A percentile compares a stretch with the other conserved stretches of the same genome.
Conservation (phyloP, 106 monocot genomes). For the Ottelia alismoides region DNA sequence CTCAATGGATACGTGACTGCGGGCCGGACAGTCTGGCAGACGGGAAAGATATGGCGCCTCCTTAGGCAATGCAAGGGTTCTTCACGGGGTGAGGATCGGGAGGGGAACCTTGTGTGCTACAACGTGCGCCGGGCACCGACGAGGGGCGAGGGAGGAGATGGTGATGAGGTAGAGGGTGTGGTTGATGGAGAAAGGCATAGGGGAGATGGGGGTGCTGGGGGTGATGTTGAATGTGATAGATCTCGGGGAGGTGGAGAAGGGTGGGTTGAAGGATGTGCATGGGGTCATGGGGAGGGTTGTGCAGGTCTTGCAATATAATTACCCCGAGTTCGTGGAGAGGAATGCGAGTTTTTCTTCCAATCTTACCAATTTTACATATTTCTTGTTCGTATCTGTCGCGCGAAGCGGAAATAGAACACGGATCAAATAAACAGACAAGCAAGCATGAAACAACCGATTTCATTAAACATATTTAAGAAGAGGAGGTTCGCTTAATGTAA, state of each 20-base stretch:
- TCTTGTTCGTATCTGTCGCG: too few relatives aligned
- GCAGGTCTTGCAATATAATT: conserved; percentile 60
- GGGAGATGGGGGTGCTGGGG: conserved; percentile 35
- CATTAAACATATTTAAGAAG: too few relatives aligned
- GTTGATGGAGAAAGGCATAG: conserved; percentile 43
- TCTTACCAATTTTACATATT: too few relatives aligned
- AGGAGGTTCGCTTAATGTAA: too few relatives aligned
- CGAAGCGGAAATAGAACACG: too few relatives aligned
- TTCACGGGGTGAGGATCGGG: conserved; percentile 23
- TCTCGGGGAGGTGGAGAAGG: conserved; percentile 50
- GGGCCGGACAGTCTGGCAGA: conserved; percentile 19
- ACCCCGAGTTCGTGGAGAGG: conserved; percentile 67
- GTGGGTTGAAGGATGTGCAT: conserved; percentile 35
- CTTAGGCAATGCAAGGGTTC: conserved; percentile 4
- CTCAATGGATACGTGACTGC: conserved; percentile 36
- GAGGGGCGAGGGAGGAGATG: conserved; percentile 25
- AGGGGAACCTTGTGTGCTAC: conserved; percentile 28
- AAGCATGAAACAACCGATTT: too few relatives aligned
- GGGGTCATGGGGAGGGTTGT: conserved; percentile 37
- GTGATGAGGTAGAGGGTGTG: conserved; percentile 46
- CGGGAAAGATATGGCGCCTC: conserved; percentile 18
- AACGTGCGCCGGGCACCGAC: conserved; percentile 26
- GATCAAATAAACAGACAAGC: too few relatives aligned
- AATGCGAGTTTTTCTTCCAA: conserved; percentile 23
- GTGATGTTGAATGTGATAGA: conserved; percentile 73